These are phyloP conservation scores for Coemansia sp. DNA, from an alignment of 192 early-diverging fungal species.

Conservation along the genomic window DNA sequence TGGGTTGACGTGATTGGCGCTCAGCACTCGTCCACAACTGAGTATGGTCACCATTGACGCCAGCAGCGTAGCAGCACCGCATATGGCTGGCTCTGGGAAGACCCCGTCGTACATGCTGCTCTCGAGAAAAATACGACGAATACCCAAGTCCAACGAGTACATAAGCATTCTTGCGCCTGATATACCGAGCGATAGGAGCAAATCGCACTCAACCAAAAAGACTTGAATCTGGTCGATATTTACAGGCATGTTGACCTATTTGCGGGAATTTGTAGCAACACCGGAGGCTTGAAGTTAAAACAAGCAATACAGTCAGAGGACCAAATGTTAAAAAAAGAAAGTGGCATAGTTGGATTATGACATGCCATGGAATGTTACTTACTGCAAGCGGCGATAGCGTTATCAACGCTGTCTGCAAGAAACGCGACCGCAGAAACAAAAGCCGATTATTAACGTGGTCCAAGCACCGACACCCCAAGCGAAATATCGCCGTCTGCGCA, in stretches of 20 bases:
- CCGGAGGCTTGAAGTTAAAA: too few relatives aligned
- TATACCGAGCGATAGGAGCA: conserved; percentile 37
- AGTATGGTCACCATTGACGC: conserved; percentile 36
- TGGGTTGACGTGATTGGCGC: conserved; percentile 8
- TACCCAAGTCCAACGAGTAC: conserved; percentile 21
- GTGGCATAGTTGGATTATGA: too few relatives aligned
- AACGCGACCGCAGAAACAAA: conserved; percentile 42
- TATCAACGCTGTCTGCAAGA: conserved; percentile 43
- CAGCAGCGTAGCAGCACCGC: conserved; percentile 20
- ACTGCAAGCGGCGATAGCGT: conserved; percentile 37
- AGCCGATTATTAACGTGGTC: conserved; percentile 36
- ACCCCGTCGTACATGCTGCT: conserved; percentile 16
- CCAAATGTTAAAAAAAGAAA: too few relatives aligned
- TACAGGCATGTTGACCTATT: conserved; percentile 30
- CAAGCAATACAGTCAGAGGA: neutral
- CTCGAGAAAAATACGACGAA: conserved; percentile 33
- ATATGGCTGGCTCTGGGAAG: conserved; percentile 27
- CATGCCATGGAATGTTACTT: conserved; percentile 6
- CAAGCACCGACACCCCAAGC: conserved; percentile 43
- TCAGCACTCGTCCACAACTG: conserved; percentile 15
- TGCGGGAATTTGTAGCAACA: too few relatives aligned
- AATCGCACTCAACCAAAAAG: conserved; percentile 41
- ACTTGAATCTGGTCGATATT: conserved; percentile 35
- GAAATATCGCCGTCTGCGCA: conserved; percentile 42
- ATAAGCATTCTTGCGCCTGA: conserved; percentile 40